Conservation (phyloP, 306 rosid species). For the Vicia sativa region DNA sequence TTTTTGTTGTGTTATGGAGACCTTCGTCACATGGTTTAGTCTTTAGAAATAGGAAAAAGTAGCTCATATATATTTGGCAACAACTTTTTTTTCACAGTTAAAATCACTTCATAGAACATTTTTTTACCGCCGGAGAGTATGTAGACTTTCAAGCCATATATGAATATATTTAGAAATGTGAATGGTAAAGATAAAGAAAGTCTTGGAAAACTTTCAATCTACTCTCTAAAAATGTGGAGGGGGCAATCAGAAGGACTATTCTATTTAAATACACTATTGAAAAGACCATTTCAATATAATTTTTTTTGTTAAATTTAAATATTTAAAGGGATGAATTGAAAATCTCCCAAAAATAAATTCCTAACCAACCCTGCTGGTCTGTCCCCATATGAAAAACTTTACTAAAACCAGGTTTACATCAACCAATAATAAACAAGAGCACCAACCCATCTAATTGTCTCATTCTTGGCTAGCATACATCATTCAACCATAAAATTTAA, state of each 20-base stretch:
- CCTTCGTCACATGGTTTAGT: constrained; percentile 24
- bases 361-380: too few species aligned
- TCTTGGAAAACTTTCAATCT: too few species aligned
- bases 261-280: too few species aligned
- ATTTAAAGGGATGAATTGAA: too few species aligned
- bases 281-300: too few species aligned
- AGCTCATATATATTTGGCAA: background rate
- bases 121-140: background rate
- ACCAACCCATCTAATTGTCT: background rate
- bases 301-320: too few species aligned
- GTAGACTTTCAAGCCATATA: background rate
- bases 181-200: background rate
- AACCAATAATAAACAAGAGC: constrained; percentile 2
- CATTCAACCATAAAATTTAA: constrained; percentile 4
- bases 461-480: background rate
- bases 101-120: background rate
- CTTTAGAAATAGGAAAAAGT: background rate
- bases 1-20: constrained; percentile 1
- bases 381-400: too few species aligned
- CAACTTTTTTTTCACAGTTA: background rate
- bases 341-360: too few species aligned
- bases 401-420: too few species aligned
- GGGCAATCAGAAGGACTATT: too few species aligned
- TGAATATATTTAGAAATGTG: background rate
- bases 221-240: too few species aligned